These are phyloP conservation scores for Ophiosphaerella narmari DNA, from an alignment of 2,329 filamentous ascomycete species.

Conservation along the genomic window DNA sequence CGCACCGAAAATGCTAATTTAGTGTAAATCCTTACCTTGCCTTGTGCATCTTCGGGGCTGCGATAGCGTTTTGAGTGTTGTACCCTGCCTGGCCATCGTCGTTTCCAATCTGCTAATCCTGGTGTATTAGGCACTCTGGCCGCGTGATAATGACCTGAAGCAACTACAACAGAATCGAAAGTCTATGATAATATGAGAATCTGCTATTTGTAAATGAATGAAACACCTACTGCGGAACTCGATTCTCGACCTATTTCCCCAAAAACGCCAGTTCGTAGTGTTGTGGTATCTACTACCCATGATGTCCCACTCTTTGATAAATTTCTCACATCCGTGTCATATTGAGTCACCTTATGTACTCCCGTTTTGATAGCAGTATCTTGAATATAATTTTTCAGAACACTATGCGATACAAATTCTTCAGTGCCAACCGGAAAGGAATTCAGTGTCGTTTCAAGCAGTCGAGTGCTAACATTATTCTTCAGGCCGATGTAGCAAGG, in stretches of 20 bases:
- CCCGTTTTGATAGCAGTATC: slow-evolving; percentile 58
- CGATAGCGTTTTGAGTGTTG: slow-evolving; percentile 60
- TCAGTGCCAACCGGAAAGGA: slow-evolving; percentile 64
- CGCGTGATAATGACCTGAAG: slow-evolving; percentile 60
- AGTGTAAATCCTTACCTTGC: slow-evolving; percentile 53
- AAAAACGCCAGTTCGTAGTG: slow-evolving; percentile 35
- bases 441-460: slow-evolving; percentile 56
- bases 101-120: slow-evolving; percentile 54
- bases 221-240: slow-evolving; percentile 4
- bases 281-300: slow-evolving; percentile 60
- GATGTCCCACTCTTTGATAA: slow-evolving; percentile 52
- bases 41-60: slow-evolving; percentile 52
- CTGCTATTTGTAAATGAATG: accelerated
- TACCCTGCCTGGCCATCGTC: slow-evolving; percentile 51
- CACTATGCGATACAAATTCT: slow-evolving; percentile 62
- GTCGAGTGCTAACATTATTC: slow-evolving; percentile 59
- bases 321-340: slow-evolving; percentile 64
- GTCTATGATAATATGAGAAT: slow-evolving; percentile 22
- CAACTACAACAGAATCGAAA: slow-evolving; percentile 60
- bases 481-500: slow-evolving; percentile 59
- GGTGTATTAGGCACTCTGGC: slow-evolving; percentile 55
- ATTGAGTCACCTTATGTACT: slow-evolving; percentile 57
- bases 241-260: slow-evolving; percentile 10
- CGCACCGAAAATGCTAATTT: neutral
- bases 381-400: slow-evolving; percentile 65